Conservation (phyloP, 2,329 filamentous ascomycete species). For the Penicillium fuscoglaucum region DNA sequence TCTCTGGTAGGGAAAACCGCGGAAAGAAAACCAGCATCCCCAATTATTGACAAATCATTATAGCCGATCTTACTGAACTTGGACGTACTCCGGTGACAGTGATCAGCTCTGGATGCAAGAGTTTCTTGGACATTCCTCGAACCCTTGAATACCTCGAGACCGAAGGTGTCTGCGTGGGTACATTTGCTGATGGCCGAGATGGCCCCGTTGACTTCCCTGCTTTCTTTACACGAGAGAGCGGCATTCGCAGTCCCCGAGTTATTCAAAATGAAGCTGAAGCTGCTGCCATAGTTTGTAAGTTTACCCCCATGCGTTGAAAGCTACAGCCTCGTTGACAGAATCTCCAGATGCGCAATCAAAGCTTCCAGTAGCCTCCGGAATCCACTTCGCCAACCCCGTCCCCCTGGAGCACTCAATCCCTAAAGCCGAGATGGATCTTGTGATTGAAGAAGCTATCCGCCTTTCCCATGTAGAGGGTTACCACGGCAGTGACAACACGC, state of each 20-base stretch:
- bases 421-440: constrained; percentile 66
- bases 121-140: constrained; percentile 86
- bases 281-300: constrained; percentile 76
- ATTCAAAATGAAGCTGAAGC: constrained; percentile 77
- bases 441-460: constrained; percentile 67
- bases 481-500: constrained; percentile 76
- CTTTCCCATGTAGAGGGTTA: constrained; percentile 66
- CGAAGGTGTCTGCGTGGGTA: constrained; percentile 74
- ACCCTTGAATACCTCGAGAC: constrained; percentile 81
- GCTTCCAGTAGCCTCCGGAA: constrained; percentile 71
- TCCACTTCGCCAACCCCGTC: constrained; percentile 88
- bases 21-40: background rate
- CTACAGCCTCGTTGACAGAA: constrained; percentile 4
- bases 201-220: constrained; percentile 81
- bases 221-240: constrained; percentile 89
- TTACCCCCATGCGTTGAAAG: background rate
- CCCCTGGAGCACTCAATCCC: constrained; percentile 69
- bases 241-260: constrained; percentile 72
- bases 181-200: constrained; percentile 78
- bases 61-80: constrained; percentile 87
- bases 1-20: constrained; percentile 58
- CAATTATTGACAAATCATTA: constrained; percentile 1
- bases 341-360: constrained; percentile 66
- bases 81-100: constrained; percentile 87
- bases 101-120: constrained; percentile 88